Evolutionary conservation across 805 yeast genomes (phyloP), one percentile per base, ranked within the genome.

Genomic region (Saccharomycopsis sp.): DNA sequence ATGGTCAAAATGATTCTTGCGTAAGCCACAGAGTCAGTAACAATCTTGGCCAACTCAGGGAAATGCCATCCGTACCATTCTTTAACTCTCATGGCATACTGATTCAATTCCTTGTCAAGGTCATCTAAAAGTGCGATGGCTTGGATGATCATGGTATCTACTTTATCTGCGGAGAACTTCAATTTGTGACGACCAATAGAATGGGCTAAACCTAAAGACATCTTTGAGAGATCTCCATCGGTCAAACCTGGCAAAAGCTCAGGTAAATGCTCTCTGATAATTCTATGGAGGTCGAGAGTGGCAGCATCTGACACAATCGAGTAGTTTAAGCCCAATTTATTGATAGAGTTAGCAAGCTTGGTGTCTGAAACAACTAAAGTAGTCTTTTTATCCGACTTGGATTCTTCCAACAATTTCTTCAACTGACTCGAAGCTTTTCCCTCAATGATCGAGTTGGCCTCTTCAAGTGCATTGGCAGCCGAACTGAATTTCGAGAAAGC

Each of bases 1-100:
- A 94, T 91, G 67, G 86, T 80, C 75, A 91, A 82, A 70, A 94
- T 89, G 67, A 91, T 88, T 78, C 96, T 87, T 62, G 98, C 98
- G 74, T 85, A 93, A 53, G 97, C 97, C 67, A 89, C 93, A 65
- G 97, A 92, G 76, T 93, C 99, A 66, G 87, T 85, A 67, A 94
- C 88, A 73, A 93, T 90, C 82, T 94, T 94, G 69, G 97, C 97
- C 84, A 94, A 84, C 76, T 94, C 99, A 47, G 99, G 99, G 86
- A 94, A 94, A 76, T 94, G 99, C 99, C 99, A 94, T 65, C 99
- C 99, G 77, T 94, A 94, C 99, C 99, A 94, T 78, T 94, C 99
- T 78, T 93, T 94, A 77, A 93, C 84, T 79, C 99, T 86, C 99
- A 94, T 94, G 66, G 98, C 97, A 69, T 93, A 94, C 56, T 97